These are phyloP conservation scores for Arthrobotrys megalospora DNA, from an alignment of 2,329 filamentous ascomycete genomes.

Conservation along the genomic window DNA sequence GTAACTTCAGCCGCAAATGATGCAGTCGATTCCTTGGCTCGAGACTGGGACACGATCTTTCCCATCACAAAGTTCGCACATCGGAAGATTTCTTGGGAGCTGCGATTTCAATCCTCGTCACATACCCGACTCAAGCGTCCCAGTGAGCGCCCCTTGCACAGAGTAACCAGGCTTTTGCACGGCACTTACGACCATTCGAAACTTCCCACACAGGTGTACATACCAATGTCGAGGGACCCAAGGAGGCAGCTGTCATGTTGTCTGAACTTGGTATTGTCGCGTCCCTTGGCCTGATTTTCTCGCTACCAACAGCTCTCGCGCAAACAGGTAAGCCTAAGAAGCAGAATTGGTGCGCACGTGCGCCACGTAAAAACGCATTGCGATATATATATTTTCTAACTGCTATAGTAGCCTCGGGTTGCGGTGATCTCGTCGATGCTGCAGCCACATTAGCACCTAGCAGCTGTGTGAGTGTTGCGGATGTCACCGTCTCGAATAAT, in stretches of 20 bases:
- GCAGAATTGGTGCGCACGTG: neutral
- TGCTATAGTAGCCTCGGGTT: slow-evolving; percentile 41
- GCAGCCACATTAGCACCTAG: neutral
- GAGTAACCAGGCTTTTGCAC: no score
- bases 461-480: slow-evolving; percentile 14
- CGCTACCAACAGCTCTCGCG: neutral
- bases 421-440: slow-evolving; percentile 35
- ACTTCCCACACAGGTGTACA: neutral
- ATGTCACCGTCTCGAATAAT: slow-evolving; percentile 18
- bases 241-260: no score
- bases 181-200: neutral
- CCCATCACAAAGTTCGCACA: no score
- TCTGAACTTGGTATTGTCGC: neutral
- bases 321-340: neutral
- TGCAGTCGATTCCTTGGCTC: no score
- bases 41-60: slow-evolving; percentile 57
- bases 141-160: no score
- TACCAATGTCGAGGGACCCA: neutral
- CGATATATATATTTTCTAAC: neutral
- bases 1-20: slow-evolving; percentile 12
- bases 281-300: neutral
- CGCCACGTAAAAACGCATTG: neutral
- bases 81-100: no score
- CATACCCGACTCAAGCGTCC: no score
- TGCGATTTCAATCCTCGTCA: no score